A percentile compares a stretch with the other conserved stretches of the same genome.
Evolutionary conservation across 106 monocot species (phyloP).

Genomic region (Cymbidium sinense): DNA sequence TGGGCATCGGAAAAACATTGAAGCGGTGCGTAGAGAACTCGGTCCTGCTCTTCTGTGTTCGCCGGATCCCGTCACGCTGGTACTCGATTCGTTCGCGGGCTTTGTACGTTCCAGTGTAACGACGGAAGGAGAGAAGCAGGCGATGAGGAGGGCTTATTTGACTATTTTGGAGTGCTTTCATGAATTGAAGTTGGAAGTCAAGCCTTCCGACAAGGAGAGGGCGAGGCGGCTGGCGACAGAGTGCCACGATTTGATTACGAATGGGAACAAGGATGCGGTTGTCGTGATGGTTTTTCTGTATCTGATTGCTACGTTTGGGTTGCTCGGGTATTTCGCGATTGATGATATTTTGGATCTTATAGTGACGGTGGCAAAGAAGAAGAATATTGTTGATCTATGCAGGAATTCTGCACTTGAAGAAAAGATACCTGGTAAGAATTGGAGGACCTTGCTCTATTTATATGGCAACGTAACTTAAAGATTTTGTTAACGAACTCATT

Average conservation of each 20-base stretch:
- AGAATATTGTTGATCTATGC: background rate
- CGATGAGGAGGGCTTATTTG: background rate
- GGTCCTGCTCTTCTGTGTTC: background rate
- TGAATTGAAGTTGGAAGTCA: background rate
- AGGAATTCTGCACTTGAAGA: background rate
- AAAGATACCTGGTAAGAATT: conserved; percentile 5
- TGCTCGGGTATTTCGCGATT: background rate
- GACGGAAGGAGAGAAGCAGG: background rate
- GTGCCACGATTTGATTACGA: background rate
- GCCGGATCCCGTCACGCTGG: conserved; percentile 1
- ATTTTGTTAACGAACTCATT: background rate
- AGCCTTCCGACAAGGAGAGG: conserved; percentile 2
- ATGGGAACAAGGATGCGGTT: background rate
- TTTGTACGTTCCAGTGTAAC: background rate
- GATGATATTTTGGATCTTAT: background rate
- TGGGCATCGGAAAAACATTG: background rate
- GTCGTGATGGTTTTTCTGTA: background rate
- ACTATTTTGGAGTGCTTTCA: background rate
- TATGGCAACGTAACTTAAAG: background rate
- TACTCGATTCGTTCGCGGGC: background rate
- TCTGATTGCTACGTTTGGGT: background rate
- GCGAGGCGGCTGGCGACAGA: conserved; percentile 3
- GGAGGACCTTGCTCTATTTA: background rate
- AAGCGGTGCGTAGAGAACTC: background rate
- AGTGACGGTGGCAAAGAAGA: background rate